These are phyloP conservation scores for Fusarium torreyae DNA, from an alignment of 2,329 filamentous ascomycete species.

Conservation along the genomic window DNA sequence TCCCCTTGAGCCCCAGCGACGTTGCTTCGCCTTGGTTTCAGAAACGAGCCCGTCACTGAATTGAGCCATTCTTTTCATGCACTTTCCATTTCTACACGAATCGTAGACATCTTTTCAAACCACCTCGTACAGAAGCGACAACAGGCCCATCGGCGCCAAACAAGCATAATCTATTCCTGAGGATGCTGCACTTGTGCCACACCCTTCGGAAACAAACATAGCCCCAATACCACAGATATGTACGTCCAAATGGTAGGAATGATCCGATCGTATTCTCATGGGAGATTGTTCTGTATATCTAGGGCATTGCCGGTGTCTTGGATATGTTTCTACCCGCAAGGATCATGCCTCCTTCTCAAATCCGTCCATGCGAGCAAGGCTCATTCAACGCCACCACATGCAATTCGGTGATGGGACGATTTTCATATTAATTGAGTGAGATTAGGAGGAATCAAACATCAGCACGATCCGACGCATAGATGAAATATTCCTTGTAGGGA, in stretches of 20 bases:
- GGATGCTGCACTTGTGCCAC: conserved; percentile 32
- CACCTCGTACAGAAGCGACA: background rate
- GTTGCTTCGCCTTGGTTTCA: conserved; percentile 39
- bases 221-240: conserved; percentile 1
- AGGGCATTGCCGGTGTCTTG: conserved; percentile 10
- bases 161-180: conserved; percentile 44
- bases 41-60: conserved; percentile 25
- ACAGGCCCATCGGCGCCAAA: conserved; percentile 11
- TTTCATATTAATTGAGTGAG: conserved; percentile 35
- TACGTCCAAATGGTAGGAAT: conserved; percentile 1
- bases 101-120: background rate
- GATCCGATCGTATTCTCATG: conserved; percentile 15
- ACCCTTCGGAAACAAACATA: conserved; percentile 34
- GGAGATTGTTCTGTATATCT: conserved; percentile 17
- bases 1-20: conserved; percentile 11
- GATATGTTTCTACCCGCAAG: conserved; percentile 27
- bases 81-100: conserved; percentile 20
- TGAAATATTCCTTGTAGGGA: conserved; percentile 1
- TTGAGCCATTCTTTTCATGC: conserved; percentile 25
- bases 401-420: conserved; percentile 10
- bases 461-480: conserved; percentile 9
- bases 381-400: conserved; percentile 6
- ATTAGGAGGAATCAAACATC: conserved; percentile 32
- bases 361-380: background rate
- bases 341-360: conserved; percentile 10